A percentile compares a stretch with the other conserved stretches of the same genome.
These are phyloP conservation scores for Thuidium tamariscinum DNA, from an alignment of 225 moss, liverwort and hornwort genomes.

Conservation along the genomic window DNA sequence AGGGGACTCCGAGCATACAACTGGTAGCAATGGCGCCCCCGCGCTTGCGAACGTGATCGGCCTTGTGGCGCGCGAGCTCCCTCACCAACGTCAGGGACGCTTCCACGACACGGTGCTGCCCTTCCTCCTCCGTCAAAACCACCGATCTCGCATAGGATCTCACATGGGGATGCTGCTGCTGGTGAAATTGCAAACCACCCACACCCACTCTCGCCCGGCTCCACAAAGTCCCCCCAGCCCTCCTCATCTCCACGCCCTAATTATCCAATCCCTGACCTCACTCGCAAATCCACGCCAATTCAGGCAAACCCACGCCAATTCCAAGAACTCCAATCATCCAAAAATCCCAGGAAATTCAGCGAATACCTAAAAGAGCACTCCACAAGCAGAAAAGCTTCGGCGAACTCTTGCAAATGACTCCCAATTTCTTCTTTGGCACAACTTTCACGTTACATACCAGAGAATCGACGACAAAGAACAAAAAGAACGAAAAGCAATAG, in stretches of 20 bases:
- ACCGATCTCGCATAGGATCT: conserved; percentile 25
- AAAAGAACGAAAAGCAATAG: not conserved
- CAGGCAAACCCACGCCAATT: not conserved
- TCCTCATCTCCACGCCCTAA: conserved; percentile 31
- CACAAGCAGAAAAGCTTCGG: not conserved
- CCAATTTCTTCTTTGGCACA: not conserved
- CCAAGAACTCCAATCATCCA: not conserved
- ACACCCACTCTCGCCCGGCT: conserved; percentile 1
- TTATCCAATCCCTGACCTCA: not conserved
- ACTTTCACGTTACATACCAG: not conserved
- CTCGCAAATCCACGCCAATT: not conserved
- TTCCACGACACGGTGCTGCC: conserved; percentile 78
- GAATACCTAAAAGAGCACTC: no score
- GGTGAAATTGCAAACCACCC: not conserved
- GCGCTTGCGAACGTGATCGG: conserved; percentile 59
- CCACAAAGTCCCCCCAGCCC: conserved; percentile 19
- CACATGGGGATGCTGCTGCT: not conserved
- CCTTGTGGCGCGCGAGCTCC: conserved; percentile 82
- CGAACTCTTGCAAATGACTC: not conserved
- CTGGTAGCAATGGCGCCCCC: conserved; percentile 74
- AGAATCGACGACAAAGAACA: not conserved
- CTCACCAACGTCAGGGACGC: conserved; percentile 82
- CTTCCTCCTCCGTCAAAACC: conserved; percentile 36
- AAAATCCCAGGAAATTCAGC: not conserved
- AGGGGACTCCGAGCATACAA: conserved; percentile 85